Evolutionary conservation across 2,329 filamentous ascomycete species (phyloP).

Genomic region (Sporothrix curviconia): DNA sequence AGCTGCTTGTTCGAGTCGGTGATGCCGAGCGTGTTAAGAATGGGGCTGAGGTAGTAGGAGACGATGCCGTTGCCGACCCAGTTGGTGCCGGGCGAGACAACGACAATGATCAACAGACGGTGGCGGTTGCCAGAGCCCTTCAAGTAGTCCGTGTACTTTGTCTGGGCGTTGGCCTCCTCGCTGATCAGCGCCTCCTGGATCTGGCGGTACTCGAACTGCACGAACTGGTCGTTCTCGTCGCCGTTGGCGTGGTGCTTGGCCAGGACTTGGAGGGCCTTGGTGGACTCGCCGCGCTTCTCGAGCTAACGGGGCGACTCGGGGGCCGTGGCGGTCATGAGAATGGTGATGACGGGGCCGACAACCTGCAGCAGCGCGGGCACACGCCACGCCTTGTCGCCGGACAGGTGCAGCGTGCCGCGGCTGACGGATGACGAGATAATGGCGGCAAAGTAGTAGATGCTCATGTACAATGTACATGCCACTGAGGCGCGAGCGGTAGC

Average conservation of each 20-base stretch:
- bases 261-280: background rate
- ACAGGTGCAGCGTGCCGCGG: background rate
- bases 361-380: background rate
- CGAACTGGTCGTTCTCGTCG: background rate
- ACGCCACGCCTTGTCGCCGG: background rate
- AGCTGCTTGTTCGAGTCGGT: constrained; percentile 26
- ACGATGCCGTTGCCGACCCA: constrained; percentile 16
- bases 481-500: background rate
- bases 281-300: background rate
- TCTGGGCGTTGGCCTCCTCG: background rate
- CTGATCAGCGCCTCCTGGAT: background rate
- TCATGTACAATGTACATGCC: background rate
- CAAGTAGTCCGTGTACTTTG: background rate
- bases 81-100: constrained; percentile 12
- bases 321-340: background rate
- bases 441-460: background rate
- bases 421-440: background rate
- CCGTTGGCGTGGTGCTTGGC: background rate
- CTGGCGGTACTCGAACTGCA: background rate
- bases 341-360: background rate
- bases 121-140: constrained; percentile 7
- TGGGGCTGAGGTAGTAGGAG: constrained; percentile 30
- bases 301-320: background rate
- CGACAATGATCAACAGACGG: constrained; percentile 12
- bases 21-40: constrained; percentile 31